These are phyloP conservation scores for Vicia villosa DNA, from an alignment of 306 rosid genomes.

Conservation along the genomic window DNA sequence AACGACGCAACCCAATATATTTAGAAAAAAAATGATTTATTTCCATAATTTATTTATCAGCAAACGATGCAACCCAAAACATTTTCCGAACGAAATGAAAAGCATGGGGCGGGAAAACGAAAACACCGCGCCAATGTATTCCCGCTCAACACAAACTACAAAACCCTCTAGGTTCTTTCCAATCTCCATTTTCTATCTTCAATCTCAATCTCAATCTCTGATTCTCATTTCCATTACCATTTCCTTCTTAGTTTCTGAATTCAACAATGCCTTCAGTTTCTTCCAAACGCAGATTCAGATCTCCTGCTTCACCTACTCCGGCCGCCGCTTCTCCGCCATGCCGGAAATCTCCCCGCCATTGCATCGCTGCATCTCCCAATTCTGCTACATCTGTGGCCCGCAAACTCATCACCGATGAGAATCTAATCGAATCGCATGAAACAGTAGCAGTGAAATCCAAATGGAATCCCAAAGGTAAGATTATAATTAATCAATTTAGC, in stretches of 20 bases:
- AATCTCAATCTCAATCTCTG: background rate
- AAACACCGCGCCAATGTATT: constrained; percentile 22
- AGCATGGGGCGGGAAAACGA: constrained; percentile 34
- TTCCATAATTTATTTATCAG: background rate
- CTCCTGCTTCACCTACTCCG: constrained; percentile 2
- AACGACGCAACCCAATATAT: background rate
- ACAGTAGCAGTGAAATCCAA: constrained; percentile 38
- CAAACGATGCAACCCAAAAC: background rate
- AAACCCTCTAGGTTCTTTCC: background rate
- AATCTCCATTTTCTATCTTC: background rate
- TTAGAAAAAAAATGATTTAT: background rate
- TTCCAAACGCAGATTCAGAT: constrained; percentile 28
- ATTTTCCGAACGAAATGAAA: background rate
- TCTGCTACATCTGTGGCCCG: constrained; percentile 33
- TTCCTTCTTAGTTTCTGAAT: background rate
- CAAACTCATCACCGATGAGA: constrained; percentile 26
- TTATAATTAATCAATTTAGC: background rate
- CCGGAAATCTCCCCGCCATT: constrained; percentile 55
- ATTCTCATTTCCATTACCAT: background rate
- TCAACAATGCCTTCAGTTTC: constrained; percentile 34
- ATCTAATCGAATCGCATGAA: constrained; percentile 19
- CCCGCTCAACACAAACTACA: constrained; percentile 32
- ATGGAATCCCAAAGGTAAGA: constrained; percentile 75
- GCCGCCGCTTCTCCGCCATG: constrained; percentile 32
- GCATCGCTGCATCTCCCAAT: constrained; percentile 37